Percentiles rank a stretch among this genome's conserved stretches.
These are phyloP conservation scores for Verticillium nubilum DNA, from an alignment of 2,329 filamentous ascomycete genomes.

Conservation along the genomic window DNA sequence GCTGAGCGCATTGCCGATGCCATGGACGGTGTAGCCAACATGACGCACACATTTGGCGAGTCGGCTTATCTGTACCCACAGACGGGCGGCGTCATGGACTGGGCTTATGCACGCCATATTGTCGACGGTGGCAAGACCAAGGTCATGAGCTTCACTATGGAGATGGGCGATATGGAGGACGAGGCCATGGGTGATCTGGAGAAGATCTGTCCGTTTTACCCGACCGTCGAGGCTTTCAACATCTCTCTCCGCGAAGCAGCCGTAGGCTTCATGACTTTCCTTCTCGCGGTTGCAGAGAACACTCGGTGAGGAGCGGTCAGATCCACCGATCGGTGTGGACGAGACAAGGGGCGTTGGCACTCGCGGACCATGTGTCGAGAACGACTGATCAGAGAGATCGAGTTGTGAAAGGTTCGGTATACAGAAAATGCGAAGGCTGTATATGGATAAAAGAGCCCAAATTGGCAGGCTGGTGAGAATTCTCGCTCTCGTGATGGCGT, in stretches of 20 bases:
- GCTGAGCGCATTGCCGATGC: slow-evolving; percentile 25
- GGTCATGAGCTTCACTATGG: slow-evolving; percentile 37
- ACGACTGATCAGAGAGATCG: too few species aligned
- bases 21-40: slow-evolving; percentile 30
- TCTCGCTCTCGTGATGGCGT: too few species aligned
- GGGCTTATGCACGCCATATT: slow-evolving; percentile 37
- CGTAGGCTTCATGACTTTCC: slow-evolving; percentile 41
- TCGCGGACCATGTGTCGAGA: too few species aligned
- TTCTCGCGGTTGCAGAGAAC: slow-evolving; percentile 10
- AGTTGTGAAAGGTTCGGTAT: too few species aligned
- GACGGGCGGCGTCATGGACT: slow-evolving; percentile 39
- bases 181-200: neutral
- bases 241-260: slow-evolving; percentile 35
- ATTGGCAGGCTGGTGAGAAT: too few species aligned
- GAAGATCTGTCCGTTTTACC: slow-evolving; percentile 33
- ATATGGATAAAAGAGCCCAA: too few species aligned
- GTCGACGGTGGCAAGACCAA: slow-evolving; percentile 23
- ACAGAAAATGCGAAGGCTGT: too few species aligned
- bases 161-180: slow-evolving; percentile 36
- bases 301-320: neutral
- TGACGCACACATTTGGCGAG: slow-evolving; percentile 28
- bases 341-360: neutral
- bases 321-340: neutral
- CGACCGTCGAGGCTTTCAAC: slow-evolving; percentile 33
- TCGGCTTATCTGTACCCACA: slow-evolving; percentile 36